Percentiles rank a stretch among this genome's conserved stretches.
Evolutionary conservation across 192 early-diverging fungal species (phyloP).

Genomic region (Thoreauomyces humboldtii): DNA sequence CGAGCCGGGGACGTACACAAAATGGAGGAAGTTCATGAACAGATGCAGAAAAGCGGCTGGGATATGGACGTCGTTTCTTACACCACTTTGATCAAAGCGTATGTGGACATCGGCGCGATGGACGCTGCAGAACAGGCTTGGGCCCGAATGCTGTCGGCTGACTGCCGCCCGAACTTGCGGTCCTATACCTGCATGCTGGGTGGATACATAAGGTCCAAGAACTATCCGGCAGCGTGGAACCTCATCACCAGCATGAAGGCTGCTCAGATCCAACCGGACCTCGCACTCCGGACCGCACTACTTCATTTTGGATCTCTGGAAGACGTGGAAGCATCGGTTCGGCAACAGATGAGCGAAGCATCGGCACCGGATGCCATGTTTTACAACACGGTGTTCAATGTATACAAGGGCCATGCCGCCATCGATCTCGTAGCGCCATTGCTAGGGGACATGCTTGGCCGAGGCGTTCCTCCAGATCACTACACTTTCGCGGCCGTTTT

Average conservation of each 20-base stretch:
- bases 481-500: constrained; percentile 8
- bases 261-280: neutral
- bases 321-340: neutral
- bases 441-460: neutral
- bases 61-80: constrained; percentile 6
- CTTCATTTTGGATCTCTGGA: neutral
- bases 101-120: constrained; percentile 1
- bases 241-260: neutral
- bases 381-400: constrained; percentile 8
- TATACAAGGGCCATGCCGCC: neutral
- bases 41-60: constrained; percentile 3
- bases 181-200: neutral
- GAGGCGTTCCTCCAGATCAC: neutral
- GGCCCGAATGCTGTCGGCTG: neutral
- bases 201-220: neutral
- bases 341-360: too few species aligned
- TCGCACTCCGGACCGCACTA: neutral
- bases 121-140: neutral
- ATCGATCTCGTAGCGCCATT: neutral
- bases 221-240: neutral
- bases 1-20: neutral
- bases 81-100: neutral
- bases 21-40: neutral
- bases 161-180: neutral
- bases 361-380: neutral